Evolutionary conservation across 352 stramenopile genomes (phyloP), one percentile per base, ranked within the genome.

Genomic region (Phytopythium mirpurense): DNA sequence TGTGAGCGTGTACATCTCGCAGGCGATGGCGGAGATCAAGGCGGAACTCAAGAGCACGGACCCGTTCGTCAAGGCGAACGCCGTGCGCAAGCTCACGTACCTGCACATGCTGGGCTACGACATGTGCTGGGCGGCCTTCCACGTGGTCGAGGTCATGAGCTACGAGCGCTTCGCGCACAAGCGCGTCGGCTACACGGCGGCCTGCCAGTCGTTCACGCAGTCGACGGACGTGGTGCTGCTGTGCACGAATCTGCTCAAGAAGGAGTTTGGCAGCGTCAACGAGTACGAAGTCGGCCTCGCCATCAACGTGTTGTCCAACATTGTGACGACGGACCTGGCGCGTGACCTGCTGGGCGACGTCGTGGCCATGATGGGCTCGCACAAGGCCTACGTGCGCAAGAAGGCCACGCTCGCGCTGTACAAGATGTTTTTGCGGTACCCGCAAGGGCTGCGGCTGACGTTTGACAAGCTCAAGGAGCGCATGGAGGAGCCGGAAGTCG

Each of bases 301-400:
- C 19, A 95, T 99, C 59, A 99, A 99, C 63, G 98, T 97, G 54
- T 71, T 99, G 49, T 88, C 90, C n/a, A 99, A 99, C 70, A 99
- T 99, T 63, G 96, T 97, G 24, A 99, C 96, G 6, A 88, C 87
- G 9, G 97, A 99, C 68, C 71, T 99, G 36, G 95, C 95, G 6
- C 78, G 90, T 27, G 96, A 99, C 63, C 62, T 98, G 8, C 65
- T 98, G 27, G 81, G 83, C 40, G 92, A 98, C 57, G 74, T 98
- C 9, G 68, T 96, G n/a, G 72, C 67, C 18, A 95, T 98, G 74
- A 92, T 98, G 70, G 82, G 83, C 42, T 96, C 96, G 71, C 85
- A 93, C 38, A 93, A 98, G 65, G 75, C 93, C 4, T 99, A 99
- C 72, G 80, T 99, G 32, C 82, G 97, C 18, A 99, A 99, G 82